Conservation (phyloP, 192 early-diverging fungal genomes). For the Pilaira anomala region DNA sequence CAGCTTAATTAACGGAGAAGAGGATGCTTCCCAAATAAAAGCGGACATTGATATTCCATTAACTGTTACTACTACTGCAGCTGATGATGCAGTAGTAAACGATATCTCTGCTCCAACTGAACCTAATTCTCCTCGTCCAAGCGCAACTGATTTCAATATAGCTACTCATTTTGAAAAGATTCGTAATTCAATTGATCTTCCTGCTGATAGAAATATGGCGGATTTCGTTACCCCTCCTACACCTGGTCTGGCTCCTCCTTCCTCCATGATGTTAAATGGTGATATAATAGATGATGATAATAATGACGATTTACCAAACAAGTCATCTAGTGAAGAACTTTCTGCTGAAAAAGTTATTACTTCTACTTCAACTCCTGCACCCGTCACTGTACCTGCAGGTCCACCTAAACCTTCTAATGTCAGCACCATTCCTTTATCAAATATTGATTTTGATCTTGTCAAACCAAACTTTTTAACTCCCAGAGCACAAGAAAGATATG, state of each 20-base stretch:
- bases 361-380: too few relatives aligned
- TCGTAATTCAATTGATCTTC: constrained; percentile 20
- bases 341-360: too few relatives aligned
- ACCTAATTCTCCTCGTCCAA: neutral
- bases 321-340: neutral
- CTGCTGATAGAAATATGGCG: constrained; percentile 34
- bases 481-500: constrained; percentile 29
- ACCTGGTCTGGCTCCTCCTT: constrained; percentile 26
- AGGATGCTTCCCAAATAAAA: neutral
- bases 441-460: constrained; percentile 23
- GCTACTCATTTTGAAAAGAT: constrained; percentile 11
- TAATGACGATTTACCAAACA: neutral
- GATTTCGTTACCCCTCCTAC: constrained; percentile 37
- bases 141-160: neutral
- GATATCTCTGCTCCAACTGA: constrained; percentile 8
- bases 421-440: constrained; percentile 6
- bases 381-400: neutral
- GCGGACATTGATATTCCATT: too few relatives aligned
- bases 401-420: constrained; percentile 9
- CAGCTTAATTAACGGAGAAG: constrained; percentile 11
- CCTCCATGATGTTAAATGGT: constrained; percentile 6
- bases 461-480: constrained; percentile 25
- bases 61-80: too few relatives aligned
- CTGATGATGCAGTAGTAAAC: neutral
- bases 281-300: constrained; percentile 7